These are phyloP conservation scores for Lyophyllum shimeji DNA, from an alignment of 768 basidiomycete genomes.

Conservation along the genomic window DNA sequence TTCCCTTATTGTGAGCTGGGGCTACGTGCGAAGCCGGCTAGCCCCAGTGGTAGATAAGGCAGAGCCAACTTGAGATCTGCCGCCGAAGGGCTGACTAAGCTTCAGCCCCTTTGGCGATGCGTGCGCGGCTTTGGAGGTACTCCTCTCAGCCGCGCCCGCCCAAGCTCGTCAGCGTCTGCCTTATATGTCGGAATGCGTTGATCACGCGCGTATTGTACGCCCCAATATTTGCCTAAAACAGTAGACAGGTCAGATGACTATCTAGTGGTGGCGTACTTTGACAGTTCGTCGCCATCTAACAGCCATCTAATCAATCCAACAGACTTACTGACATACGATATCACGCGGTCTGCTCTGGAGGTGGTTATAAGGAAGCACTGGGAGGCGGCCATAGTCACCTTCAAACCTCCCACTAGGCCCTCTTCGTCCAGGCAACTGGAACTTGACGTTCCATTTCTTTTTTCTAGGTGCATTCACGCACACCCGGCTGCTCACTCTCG, in stretches of 20 bases:
- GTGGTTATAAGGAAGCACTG: not conserved
- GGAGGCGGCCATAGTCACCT: not conserved
- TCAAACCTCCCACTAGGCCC: not conserved
- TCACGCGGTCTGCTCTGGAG: not conserved
- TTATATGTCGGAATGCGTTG: too few relatives aligned
- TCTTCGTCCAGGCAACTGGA: conserved; percentile 7
- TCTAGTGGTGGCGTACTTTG: not conserved
- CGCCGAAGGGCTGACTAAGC: too few relatives aligned
- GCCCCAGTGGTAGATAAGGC: too few relatives aligned
- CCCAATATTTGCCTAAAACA: too few relatives aligned
- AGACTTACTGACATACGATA: not conserved
- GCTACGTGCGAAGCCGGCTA: too few relatives aligned
- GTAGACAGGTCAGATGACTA: not conserved
- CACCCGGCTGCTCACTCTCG: conserved; percentile 3
- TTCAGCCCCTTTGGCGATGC: too few relatives aligned
- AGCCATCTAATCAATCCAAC: not conserved
- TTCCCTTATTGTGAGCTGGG: too few relatives aligned
- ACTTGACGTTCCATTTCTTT: conserved; percentile 14
- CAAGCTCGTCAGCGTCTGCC: too few relatives aligned
- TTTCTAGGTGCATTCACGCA: not conserved
- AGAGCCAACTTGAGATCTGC: too few relatives aligned
- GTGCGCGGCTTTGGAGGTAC: too few relatives aligned
- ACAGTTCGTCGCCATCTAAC: not conserved
- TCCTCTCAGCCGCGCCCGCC: too few relatives aligned
- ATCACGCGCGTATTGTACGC: too few relatives aligned